Conservation (phyloP, 139 green algal genomes). For the Coelastrella sp. region DNA sequence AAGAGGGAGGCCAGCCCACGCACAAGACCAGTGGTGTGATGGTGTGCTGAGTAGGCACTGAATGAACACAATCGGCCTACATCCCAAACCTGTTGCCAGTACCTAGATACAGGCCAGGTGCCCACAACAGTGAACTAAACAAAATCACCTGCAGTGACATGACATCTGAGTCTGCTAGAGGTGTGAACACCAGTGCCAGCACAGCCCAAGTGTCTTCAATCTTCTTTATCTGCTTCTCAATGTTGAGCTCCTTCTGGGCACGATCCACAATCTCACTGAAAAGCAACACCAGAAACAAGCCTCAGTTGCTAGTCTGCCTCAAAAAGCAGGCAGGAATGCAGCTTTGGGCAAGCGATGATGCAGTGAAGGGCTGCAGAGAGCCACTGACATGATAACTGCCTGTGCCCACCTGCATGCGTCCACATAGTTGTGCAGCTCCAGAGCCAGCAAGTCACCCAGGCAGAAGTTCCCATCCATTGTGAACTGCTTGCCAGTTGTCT, state of each 20-base stretch:
- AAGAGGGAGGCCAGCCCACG: neutral
- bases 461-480: slow-evolving; percentile 88
- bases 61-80: too few species aligned
- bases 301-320: neutral
- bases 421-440: slow-evolving; percentile 91
- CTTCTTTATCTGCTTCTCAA: slow-evolving; percentile 88
- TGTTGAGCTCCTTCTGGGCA: slow-evolving; percentile 91
- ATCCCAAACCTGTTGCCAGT: too few species aligned
- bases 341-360: neutral
- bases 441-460: slow-evolving; percentile 85
- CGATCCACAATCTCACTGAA: slow-evolving; percentile 84
- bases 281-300: neutral
- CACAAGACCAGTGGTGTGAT: neutral
- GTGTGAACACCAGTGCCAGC: slow-evolving; percentile 75
- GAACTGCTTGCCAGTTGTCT: slow-evolving; percentile 88
- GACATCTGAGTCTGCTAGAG: slow-evolving; percentile 72
- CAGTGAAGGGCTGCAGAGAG: neutral
- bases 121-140: neutral
- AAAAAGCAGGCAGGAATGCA: neutral
- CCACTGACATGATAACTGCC: neutral
- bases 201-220: slow-evolving; percentile 88
- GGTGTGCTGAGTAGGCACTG: too few species aligned
- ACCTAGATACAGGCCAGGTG: neutral
- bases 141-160: slow-evolving; percentile 58
- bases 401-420: slow-evolving; percentile 73